Percentiles rank a stretch among this genome's conserved stretches.
These are phyloP conservation scores for Metrosideros polymorpha DNA, from an alignment of 441 rosid genomes.

Conservation along the genomic window DNA sequence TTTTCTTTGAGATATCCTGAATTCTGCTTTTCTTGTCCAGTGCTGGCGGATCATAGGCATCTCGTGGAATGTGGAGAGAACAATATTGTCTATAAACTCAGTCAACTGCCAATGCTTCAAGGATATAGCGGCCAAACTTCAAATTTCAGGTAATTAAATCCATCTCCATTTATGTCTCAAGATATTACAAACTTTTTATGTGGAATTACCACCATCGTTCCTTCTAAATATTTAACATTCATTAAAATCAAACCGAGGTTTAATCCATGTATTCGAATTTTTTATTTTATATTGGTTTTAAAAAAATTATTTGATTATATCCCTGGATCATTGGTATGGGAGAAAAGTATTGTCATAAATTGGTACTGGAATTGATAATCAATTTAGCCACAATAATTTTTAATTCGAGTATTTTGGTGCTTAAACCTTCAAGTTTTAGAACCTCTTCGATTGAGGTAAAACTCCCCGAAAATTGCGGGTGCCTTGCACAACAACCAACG, in stretches of 20 bases:
- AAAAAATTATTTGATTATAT: background rate
- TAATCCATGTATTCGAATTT: background rate
- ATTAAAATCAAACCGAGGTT: background rate
- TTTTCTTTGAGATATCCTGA: background rate
- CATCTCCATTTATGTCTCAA: background rate
- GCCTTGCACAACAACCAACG: background rate
- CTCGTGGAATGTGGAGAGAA: conserved; percentile 51
- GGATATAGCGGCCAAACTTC: conserved; percentile 31
- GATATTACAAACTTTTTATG: background rate
- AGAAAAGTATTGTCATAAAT: background rate
- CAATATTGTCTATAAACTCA: conserved; percentile 47
- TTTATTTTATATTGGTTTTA: background rate
- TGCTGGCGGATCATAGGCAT: conserved; percentile 45
- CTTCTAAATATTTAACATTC: background rate
- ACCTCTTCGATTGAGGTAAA: background rate
- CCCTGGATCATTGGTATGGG: background rate
- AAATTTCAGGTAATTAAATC: conserved; percentile 34
- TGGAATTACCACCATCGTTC: background rate
- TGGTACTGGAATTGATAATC: background rate
- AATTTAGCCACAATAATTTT: background rate
- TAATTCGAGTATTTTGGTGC: background rate
- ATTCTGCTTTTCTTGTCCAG: conserved; percentile 20
- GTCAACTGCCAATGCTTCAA: conserved; percentile 73
- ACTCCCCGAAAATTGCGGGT: background rate
- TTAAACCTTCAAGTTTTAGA: background rate